Percentiles rank a stretch among this genome's conserved stretches.
These are phyloP conservation scores for Trifolium dubium DNA, from an alignment of 306 rosid genomes.

Conservation along the genomic window DNA sequence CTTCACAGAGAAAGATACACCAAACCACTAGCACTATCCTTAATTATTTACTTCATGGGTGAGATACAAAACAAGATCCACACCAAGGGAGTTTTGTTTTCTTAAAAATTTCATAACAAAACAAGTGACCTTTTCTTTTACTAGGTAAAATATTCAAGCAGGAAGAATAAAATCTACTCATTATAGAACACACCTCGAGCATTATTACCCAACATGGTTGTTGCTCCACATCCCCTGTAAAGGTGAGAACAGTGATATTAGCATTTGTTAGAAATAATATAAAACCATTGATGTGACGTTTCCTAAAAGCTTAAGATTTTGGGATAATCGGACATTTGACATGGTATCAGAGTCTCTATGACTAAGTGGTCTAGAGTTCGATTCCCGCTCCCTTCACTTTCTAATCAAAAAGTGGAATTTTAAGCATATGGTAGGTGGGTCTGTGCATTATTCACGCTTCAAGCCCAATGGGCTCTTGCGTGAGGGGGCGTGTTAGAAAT, in stretches of 20 bases:
- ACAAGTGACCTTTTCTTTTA: conserved; percentile 14
- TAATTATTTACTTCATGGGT: neutral
- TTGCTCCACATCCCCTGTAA: conserved; percentile 72
- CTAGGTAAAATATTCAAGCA: neutral
- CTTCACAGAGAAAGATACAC: neutral
- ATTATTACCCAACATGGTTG: conserved; percentile 98
- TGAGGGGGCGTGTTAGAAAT: too few relatives aligned
- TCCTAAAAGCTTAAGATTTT: too few relatives aligned
- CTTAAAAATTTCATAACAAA: conserved; percentile 15
- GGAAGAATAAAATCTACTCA: conserved; percentile 36
- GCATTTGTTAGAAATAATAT: too few relatives aligned
- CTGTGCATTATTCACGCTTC: too few relatives aligned
- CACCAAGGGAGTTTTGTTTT: neutral
- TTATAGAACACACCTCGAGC: conserved; percentile 78
- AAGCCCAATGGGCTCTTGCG: too few relatives aligned
- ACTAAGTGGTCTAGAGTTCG: too few relatives aligned
- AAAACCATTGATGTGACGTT: too few relatives aligned
- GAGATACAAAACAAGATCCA: conserved; percentile 30
- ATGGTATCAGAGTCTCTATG: too few relatives aligned
- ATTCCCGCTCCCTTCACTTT: too few relatives aligned
- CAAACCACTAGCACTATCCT: neutral
- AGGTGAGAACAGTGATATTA: conserved; percentile 28
- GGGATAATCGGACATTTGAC: too few relatives aligned
- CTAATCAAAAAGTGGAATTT: too few relatives aligned
- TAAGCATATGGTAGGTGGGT: too few relatives aligned